phyloP scores from a whole-genome alignment of 352 stramenopile species.

The Phytophthora melonis region DNA sequence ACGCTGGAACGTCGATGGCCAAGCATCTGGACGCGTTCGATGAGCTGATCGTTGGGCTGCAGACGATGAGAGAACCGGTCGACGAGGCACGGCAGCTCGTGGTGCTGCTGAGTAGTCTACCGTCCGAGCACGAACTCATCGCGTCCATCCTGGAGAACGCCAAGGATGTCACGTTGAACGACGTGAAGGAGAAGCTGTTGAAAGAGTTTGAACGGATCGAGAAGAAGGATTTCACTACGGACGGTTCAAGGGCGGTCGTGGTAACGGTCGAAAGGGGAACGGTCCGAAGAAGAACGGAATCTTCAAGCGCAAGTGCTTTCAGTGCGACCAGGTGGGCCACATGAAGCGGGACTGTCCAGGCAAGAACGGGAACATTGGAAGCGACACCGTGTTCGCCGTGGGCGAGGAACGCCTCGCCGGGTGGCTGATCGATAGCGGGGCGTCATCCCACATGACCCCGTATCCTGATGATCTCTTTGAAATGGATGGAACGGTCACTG shows the following conservation, averaged over 20 bases:
- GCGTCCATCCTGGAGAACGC: too few relatives aligned
- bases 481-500: too few relatives aligned
- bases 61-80: conserved; percentile 28
- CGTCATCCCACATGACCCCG: too few relatives aligned
- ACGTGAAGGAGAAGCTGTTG: conserved; percentile 28
- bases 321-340: not conserved
- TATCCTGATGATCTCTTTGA: too few relatives aligned
- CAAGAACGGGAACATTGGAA: not conserved
- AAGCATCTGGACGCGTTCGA: conserved; percentile 38
- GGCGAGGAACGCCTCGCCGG: too few relatives aligned
- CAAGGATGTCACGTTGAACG: conserved; percentile 14
- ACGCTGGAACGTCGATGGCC: not conserved
- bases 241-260: not conserved
- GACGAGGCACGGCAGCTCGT: conserved; percentile 37
- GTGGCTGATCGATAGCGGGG: too few relatives aligned
- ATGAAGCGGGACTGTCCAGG: not conserved
- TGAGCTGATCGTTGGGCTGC: conserved; percentile 28
- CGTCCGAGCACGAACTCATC: conserved; percentile 31
- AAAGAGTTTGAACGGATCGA: conserved; percentile 4
- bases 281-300: not conserved
- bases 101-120: conserved; percentile 27
- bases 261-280: not conserved
- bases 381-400: too few relatives aligned
- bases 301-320: not conserved
- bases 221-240: conserved; percentile 16